phyloP scores from a whole-genome alignment of 106 monocot species.

The Chionographis japonica region DNA sequence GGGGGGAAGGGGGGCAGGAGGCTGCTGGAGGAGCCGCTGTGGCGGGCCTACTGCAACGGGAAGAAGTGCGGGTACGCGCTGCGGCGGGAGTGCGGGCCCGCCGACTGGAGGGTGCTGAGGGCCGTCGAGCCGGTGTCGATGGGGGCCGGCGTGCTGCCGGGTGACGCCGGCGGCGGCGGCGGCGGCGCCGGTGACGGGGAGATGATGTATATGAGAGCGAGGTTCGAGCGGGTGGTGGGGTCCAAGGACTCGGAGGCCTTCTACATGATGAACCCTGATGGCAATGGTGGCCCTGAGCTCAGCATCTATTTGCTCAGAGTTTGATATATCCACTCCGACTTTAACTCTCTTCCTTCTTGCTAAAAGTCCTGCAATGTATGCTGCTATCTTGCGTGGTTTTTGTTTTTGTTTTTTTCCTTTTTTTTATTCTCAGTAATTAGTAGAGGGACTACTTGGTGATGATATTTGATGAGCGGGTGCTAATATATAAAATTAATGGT shows the following conservation, averaged over 20 bases:
- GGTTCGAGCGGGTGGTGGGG: conserved; percentile 47
- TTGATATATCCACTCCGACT: background rate
- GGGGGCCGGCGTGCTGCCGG: conserved; percentile 45
- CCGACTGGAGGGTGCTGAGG: conserved; percentile 26
- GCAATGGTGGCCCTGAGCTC: conserved; percentile 37
- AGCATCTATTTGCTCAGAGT: conserved; percentile 49
- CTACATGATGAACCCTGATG: conserved; percentile 56
- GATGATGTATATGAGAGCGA: conserved; percentile 53
- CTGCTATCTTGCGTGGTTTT: too few species aligned
- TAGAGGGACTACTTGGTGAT: too few species aligned
- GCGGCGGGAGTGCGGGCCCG: conserved; percentile 25
- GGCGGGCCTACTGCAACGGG: conserved; percentile 67
- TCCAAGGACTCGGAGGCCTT: conserved; percentile 46
- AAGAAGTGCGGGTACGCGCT: conserved; percentile 58
- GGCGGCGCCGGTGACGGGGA: conserved; percentile 23
- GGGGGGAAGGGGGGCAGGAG: background rate
- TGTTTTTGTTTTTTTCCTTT: too few species aligned
- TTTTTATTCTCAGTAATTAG: too few species aligned
- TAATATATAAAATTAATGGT: too few species aligned
- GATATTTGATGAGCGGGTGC: too few species aligned
- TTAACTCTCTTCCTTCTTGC: background rate
- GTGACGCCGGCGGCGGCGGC: background rate
- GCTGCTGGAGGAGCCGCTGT: conserved; percentile 48
- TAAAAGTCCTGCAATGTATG: too few species aligned
- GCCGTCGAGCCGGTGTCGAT: conserved; percentile 46